Conservation (phyloP, 495 filamentous ascomycete genomes). For the Penicillium parvum region DNA sequence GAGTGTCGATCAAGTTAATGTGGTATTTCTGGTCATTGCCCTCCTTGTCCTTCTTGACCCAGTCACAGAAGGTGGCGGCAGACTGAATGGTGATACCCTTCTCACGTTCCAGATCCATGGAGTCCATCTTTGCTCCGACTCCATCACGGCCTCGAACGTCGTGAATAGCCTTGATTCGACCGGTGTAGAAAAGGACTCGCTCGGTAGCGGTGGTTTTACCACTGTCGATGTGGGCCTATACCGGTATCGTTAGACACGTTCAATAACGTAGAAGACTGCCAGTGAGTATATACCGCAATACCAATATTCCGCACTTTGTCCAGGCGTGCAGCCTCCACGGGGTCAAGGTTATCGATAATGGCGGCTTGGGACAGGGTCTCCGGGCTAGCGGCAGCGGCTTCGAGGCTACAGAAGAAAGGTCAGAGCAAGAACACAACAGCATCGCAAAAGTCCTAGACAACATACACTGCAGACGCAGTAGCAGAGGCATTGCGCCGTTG, state of each 20-base stretch:
- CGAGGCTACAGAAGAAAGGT: slow-evolving; percentile 38
- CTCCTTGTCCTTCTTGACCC: slow-evolving; percentile 74
- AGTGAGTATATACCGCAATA: slow-evolving; percentile 68
- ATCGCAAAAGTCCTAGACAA: background rate
- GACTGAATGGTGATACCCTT: slow-evolving; percentile 99
- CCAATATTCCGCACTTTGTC: slow-evolving; percentile 89
- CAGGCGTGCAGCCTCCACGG: slow-evolving; percentile 70
- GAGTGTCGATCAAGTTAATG: slow-evolving; percentile 98
- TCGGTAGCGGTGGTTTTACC: slow-evolving; percentile 98
- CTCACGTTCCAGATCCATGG: slow-evolving; percentile 97
- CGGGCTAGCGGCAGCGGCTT: slow-evolving; percentile 59
- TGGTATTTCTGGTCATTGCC: slow-evolving; percentile 86
- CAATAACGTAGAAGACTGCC: background rate
- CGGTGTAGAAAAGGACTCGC: slow-evolving; percentile 97
- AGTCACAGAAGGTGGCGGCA: slow-evolving; percentile 96
- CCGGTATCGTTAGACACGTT: slow-evolving; percentile 10
- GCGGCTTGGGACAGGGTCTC: slow-evolving; percentile 57
- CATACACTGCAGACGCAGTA: slow-evolving; percentile 41
- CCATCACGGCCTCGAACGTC: slow-evolving; percentile 94
- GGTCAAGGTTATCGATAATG: slow-evolving; percentile 69
- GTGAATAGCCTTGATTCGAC: slow-evolving; percentile 93
- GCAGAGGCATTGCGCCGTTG: slow-evolving; percentile 42
- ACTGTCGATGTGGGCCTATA: slow-evolving; percentile 94
- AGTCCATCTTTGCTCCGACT: slow-evolving; percentile 99
- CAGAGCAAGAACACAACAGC: background rate